Evolutionary conservation across 805 yeast genomes (phyloP).

Genomic region (Teunomyces aglyptinius): DNA sequence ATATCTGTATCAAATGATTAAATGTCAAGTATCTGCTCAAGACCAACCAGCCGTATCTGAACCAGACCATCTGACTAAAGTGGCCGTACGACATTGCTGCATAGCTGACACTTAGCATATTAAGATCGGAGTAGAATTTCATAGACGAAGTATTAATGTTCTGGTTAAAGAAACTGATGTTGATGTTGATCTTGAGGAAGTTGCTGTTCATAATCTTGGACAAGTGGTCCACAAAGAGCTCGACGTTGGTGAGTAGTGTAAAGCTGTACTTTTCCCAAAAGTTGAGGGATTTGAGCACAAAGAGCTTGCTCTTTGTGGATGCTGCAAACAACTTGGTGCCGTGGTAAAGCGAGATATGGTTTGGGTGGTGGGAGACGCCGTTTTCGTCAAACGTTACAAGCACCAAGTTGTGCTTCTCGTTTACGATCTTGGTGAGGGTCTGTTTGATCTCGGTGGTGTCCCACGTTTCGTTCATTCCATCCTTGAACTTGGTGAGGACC

Average conservation of each 20-base stretch:
- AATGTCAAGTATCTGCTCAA: slow-evolving; percentile 73
- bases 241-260: slow-evolving; percentile 41
- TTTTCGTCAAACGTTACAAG: slow-evolving; percentile 74
- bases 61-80: slow-evolving; percentile 92
- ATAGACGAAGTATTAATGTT: slow-evolving; percentile 24
- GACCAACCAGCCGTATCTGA: slow-evolving; percentile 82
- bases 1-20: slow-evolving; percentile 56
- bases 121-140: slow-evolving; percentile 39
- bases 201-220: slow-evolving; percentile 30
- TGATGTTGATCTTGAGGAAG: slow-evolving; percentile 32
- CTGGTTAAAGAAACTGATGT: slow-evolving; percentile 35
- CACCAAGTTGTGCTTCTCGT: slow-evolving; percentile 24
- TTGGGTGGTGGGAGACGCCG: slow-evolving; percentile 88
- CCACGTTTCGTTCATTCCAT: slow-evolving; percentile 73
- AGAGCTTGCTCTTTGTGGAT: slow-evolving; percentile 18
- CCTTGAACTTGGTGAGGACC: slow-evolving; percentile 49
- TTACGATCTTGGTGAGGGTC: slow-evolving; percentile 30
- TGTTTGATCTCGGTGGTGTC: slow-evolving; percentile 40
- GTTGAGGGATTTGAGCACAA: slow-evolving; percentile 33
- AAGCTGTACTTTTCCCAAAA: slow-evolving; percentile 51
- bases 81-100: slow-evolving; percentile 84
- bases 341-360: slow-evolving; percentile 65
- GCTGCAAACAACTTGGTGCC: slow-evolving; percentile 42
- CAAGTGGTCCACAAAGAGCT: slow-evolving; percentile 37
- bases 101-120: slow-evolving; percentile 43